Evolutionary conservation across 176 grass and related monocot genomes (phyloP).

Genomic region (Puya raimondii): DNA sequence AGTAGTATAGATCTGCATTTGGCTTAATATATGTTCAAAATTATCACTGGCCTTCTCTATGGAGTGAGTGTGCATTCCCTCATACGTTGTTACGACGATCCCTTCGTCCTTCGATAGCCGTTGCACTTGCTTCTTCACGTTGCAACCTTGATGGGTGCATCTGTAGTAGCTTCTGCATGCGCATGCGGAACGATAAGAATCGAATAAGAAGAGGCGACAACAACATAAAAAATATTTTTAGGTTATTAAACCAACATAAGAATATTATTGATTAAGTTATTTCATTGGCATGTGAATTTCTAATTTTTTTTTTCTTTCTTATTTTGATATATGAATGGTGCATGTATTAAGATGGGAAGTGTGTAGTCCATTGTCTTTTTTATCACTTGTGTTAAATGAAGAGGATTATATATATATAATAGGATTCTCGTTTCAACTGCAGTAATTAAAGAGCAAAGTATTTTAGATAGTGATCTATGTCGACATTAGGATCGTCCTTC

Average conservation of each 20-base stretch:
- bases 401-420: too few species aligned
- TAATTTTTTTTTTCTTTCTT: too few species aligned
- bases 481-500: too few species aligned
- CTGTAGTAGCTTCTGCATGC: conserved; percentile 80
- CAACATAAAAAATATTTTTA: neutral
- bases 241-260: neutral
- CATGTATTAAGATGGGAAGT: too few species aligned
- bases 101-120: conserved; percentile 54
- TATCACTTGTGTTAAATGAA: too few species aligned
- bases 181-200: neutral
- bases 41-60: conserved; percentile 88
- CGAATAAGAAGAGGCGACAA: neutral
- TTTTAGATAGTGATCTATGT: too few species aligned
- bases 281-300: too few species aligned
- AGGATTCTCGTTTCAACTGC: too few species aligned
- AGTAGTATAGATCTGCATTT: conserved; percentile 69
- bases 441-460: too few species aligned
- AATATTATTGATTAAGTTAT: too few species aligned
- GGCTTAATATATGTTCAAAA: conserved; percentile 84
- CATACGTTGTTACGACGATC: conserved; percentile 73
- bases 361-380: too few species aligned
- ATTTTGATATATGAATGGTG: too few species aligned
- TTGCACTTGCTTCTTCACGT: conserved; percentile 93
- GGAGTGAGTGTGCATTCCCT: conserved; percentile 67
- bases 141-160: conserved; percentile 83